A percentile compares a stretch with the other conserved stretches of the same genome.
Evolutionary conservation across 2,329 filamentous ascomycete genomes (phyloP).

Genomic region (Hypocrella siamensis): DNA sequence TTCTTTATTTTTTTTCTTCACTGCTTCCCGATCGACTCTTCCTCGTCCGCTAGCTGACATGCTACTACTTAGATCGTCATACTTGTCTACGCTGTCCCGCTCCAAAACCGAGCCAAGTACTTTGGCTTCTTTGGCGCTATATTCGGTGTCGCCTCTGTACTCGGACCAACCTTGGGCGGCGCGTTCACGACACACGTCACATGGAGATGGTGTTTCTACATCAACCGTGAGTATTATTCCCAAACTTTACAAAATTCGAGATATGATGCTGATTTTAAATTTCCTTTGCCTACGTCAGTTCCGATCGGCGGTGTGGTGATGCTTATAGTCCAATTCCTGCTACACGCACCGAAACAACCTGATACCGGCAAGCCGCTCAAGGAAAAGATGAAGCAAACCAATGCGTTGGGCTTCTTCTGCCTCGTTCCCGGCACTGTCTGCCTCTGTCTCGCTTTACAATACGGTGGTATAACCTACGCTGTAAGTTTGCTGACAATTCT

Average conservation of each 20-base stretch:
- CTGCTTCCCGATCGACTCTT: not conserved
- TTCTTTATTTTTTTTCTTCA: not conserved
- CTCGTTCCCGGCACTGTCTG: constrained; percentile 24
- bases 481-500: constrained; percentile 4
- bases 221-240: constrained; percentile 7
- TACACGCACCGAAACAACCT: constrained; percentile 6
- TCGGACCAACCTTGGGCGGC: constrained; percentile 11
- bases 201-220: constrained; percentile 20
- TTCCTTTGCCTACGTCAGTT: too few relatives aligned
- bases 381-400: constrained; percentile 29
- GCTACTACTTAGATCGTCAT: constrained; percentile 4
- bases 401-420: constrained; percentile 35
- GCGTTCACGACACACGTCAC: constrained; percentile 6
- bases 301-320: constrained; percentile 15
- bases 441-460: constrained; percentile 29
- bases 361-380: constrained; percentile 9
- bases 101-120: constrained; percentile 15
- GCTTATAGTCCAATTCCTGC: constrained; percentile 9
- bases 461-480: constrained; percentile 20
- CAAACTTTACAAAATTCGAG: not conserved
- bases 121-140: constrained; percentile 19
- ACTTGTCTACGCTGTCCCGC: constrained; percentile 3
- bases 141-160: constrained; percentile 20
- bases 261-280: not conserved
- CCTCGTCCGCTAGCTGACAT: too few relatives aligned